Conservation (phyloP, 805 yeast species). For the Dipodascus geniculatus region DNA sequence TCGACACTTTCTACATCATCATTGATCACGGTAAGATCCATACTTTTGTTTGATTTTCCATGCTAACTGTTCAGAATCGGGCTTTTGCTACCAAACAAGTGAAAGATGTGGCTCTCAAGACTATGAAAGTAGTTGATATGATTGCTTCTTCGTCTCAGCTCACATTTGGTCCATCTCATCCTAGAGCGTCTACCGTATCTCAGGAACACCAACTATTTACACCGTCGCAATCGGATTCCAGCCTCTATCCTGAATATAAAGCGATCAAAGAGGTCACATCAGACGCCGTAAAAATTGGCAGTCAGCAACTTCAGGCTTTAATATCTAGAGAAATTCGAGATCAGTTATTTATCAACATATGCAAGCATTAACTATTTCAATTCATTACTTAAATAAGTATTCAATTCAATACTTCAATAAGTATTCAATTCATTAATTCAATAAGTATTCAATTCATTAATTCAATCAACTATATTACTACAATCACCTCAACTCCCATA, state of each 20-base stretch:
- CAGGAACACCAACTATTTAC: background rate
- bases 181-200: background rate
- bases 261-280: background rate
- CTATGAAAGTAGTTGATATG: background rate
- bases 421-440: no score
- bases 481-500: constrained; percentile 1
- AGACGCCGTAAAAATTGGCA: constrained; percentile 9
- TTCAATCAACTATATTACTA: background rate
- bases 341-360: constrained; percentile 10
- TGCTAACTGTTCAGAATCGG: no score
- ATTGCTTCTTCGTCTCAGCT: background rate
- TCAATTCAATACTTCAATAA: no score
- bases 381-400: no score
- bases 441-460: no score
- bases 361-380: background rate
- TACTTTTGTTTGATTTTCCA: no score
- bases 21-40: constrained; percentile 7
- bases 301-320: constrained; percentile 20
- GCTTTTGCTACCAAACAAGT: background rate
- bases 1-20: constrained; percentile 27
- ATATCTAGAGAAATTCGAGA: constrained; percentile 16
- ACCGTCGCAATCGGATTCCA: background rate
- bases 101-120: background rate
- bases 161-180: background rate
- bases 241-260: background rate